phyloP scores from a whole-genome alignment of 805 yeast species.

The Yamadazyma insecticola region DNA sequence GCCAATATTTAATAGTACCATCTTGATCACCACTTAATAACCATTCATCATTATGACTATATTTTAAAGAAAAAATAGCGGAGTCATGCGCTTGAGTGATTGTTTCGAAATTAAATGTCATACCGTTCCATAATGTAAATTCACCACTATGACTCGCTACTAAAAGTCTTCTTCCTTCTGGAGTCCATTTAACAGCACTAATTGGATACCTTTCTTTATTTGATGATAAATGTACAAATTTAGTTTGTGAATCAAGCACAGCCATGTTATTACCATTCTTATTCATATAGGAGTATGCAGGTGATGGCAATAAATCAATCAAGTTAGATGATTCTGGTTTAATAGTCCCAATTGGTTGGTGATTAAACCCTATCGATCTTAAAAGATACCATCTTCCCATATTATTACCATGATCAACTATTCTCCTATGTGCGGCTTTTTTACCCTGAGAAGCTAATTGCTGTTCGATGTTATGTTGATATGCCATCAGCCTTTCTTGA shows the following conservation, averaged over 20 bases:
- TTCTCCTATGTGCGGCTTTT: conserved; percentile 56
- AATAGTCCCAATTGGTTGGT: conserved; percentile 45
- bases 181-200: conserved; percentile 91
- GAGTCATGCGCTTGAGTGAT: conserved; percentile 98
- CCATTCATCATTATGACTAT: conserved; percentile 93
- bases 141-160: conserved; percentile 94
- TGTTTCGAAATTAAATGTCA: conserved; percentile 91
- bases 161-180: conserved; percentile 85
- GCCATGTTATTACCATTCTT: conserved; percentile 36
- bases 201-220: conserved; percentile 91
- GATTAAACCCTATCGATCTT: conserved; percentile 41
- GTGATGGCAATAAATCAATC: conserved; percentile 61
- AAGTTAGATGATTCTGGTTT: conserved; percentile 69
- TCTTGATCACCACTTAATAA: conserved; percentile 89
- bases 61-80: conserved; percentile 73
- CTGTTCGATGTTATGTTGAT: conserved; percentile 36
- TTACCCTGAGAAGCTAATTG: conserved; percentile 45
- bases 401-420: conserved; percentile 74
- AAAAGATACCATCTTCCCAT: conserved; percentile 58
- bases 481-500: conserved; percentile 17
- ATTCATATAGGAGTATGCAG: conserved; percentile 43
- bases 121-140: conserved; percentile 94
- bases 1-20: conserved; percentile 93
- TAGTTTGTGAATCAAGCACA: conserved; percentile 62
- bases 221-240: conserved; percentile 85